These are phyloP conservation scores for Microthlaspi erraticum DNA, from an alignment of 345 rosid species.

Conservation along the genomic window DNA sequence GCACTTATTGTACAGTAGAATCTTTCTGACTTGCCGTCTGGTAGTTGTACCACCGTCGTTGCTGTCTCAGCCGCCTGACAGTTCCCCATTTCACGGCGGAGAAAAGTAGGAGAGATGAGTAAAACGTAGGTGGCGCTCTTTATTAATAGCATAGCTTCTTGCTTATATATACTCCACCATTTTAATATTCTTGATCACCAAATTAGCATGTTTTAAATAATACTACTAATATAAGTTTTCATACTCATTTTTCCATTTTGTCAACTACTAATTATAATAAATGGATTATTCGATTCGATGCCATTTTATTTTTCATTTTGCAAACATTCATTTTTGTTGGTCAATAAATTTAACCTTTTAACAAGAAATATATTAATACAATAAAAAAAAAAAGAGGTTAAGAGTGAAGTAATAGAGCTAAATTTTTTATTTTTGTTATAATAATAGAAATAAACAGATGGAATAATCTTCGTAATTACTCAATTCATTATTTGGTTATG, in stretches of 20 bases:
- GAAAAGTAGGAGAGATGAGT: conserved; percentile 35
- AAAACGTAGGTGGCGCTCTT: conserved; percentile 8
- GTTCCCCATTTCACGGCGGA: conserved; percentile 47
- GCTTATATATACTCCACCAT: conserved; percentile 20
- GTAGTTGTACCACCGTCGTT: conserved; percentile 41
- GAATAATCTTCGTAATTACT: conserved; percentile 10
- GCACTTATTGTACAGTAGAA: conserved; percentile 38
- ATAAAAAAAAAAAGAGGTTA: no score
- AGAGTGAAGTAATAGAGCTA: conserved; percentile 8
- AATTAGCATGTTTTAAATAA: background rate
- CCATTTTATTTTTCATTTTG: no score
- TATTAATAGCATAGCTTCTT: conserved; percentile 19
- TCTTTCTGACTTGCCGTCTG: conserved; percentile 41
- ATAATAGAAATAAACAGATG: background rate
- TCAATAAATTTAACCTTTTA: no score
- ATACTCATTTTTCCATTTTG: conserved; percentile 9
- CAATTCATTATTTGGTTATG: conserved; percentile 19
- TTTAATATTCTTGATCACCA: background rate
- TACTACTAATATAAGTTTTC: background rate
- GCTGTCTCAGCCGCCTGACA: conserved; percentile 48
- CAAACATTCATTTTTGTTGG: no score
- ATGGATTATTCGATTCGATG: background rate
- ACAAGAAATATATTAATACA: no score
- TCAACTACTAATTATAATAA: conserved; percentile 8
- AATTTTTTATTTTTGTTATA: no score